Conservation (phyloP, 768 basidiomycete species). For the Mycena pura region DNA sequence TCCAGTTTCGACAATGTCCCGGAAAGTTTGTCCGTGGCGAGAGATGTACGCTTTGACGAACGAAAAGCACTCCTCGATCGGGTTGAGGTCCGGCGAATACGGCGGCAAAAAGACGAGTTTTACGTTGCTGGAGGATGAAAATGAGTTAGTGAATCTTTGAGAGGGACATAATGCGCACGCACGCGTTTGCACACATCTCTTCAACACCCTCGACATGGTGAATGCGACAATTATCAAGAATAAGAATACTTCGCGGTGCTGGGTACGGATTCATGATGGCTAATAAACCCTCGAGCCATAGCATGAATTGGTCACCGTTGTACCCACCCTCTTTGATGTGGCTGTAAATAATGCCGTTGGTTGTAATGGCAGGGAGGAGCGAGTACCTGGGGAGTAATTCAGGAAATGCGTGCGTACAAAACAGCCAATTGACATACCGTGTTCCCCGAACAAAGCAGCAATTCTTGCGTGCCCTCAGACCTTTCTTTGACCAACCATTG, state of each 20-base stretch:
- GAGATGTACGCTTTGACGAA: conserved; percentile 39
- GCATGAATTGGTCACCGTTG: too few relatives aligned
- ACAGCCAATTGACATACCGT: background rate
- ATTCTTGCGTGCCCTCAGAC: background rate
- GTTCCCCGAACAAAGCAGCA: conserved; percentile 8
- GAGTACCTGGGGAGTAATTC: conserved; percentile 21
- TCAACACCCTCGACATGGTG: conserved; percentile 32
- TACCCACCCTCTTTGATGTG: conserved; percentile 16
- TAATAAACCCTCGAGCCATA: too few relatives aligned
- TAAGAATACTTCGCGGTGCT: conserved; percentile 27
- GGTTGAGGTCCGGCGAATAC: conserved; percentile 44
- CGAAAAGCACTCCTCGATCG: conserved; percentile 42
- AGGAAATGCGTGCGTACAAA: background rate
- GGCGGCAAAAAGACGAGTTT: conserved; percentile 38
- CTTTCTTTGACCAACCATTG: conserved; percentile 15
- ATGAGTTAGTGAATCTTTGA: background rate
- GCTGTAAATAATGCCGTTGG: conserved; percentile 25
- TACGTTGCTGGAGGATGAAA: conserved; percentile 23
- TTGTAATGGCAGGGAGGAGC: conserved; percentile 26
- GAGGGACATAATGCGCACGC: background rate
- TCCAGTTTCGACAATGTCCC: background rate
- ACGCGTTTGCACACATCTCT: conserved; percentile 13
- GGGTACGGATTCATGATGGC: conserved; percentile 35
- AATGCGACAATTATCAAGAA: conserved; percentile 39
- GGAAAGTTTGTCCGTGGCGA: conserved; percentile 27